These are phyloP conservation scores for Aspergillus piperis DNA, from an alignment of 2,329 filamentous ascomycete genomes.

Conservation along the genomic window DNA sequence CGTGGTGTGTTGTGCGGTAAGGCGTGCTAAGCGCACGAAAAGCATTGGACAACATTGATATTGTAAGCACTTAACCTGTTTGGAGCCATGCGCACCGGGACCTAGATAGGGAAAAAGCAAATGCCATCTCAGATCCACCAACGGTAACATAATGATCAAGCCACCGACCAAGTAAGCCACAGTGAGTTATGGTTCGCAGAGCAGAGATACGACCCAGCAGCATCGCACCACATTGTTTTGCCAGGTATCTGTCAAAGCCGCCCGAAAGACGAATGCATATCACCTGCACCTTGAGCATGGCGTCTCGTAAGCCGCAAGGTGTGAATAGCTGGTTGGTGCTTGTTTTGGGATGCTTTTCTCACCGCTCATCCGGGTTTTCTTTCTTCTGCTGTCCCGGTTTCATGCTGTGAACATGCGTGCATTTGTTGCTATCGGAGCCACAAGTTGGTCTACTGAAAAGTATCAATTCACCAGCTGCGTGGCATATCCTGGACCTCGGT, in stretches of 20 bases:
- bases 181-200: neutral
- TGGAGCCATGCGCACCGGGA: neutral
- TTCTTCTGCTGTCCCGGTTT: neutral
- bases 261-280: neutral
- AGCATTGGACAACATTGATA: neutral
- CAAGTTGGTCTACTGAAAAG: no score
- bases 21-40: neutral
- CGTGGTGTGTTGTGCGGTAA: neutral
- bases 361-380: slow-evolving; percentile 11
- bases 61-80: neutral
- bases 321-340: neutral
- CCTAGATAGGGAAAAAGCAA: neutral
- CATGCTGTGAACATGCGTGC: neutral
- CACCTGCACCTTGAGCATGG: slow-evolving; percentile 5
- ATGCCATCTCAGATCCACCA: neutral
- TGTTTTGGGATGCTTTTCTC: neutral
- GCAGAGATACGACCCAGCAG: neutral
- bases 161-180: neutral
- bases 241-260: slow-evolving; percentile 13
- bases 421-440: neutral
- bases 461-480: no score
- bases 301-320: slow-evolving; percentile 1
- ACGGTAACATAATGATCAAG: neutral
- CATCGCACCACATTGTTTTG: neutral
- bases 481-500: neutral